Percentiles rank a stretch among this genome's conserved stretches.
Evolutionary conservation across 257 asterid genomes (phyloP).

Genomic region (Dorcoceras hygrometricum): DNA sequence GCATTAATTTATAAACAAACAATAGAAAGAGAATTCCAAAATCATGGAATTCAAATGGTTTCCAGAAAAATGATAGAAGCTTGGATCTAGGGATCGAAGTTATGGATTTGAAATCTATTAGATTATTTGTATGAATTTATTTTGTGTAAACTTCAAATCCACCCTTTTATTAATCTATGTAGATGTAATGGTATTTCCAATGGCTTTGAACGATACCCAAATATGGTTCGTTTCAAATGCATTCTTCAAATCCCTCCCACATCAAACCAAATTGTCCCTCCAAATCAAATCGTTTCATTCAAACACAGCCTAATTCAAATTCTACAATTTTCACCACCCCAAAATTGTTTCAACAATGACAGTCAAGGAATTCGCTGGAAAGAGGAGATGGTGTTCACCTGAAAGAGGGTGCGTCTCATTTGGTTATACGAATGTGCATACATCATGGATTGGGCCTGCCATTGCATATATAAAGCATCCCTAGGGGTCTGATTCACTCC

Average conservation of each 20-base stretch:
- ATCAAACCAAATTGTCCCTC: background rate
- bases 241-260: no score
- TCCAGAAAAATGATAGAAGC: background rate
- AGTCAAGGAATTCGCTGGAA: background rate
- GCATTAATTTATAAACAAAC: no score
- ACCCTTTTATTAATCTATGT: no score
- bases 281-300: background rate
- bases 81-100: no score
- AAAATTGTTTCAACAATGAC: background rate
- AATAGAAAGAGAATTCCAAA: background rate
- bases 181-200: no score
- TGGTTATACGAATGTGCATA: slow-evolving; percentile 88
- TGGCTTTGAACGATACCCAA: no score
- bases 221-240: no score
- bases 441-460: slow-evolving; percentile 90
- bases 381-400: slow-evolving; percentile 43
- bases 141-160: no score
- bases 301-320: background rate
- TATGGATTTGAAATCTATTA: no score
- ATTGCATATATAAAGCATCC: slow-evolving; percentile 70
- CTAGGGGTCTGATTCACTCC: slow-evolving; percentile 63
- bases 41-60: background rate
- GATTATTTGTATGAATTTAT: no score
- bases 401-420: slow-evolving; percentile 62
- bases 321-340: background rate